A percentile compares a stretch with the other conserved stretches of the same genome.
phyloP scores from a whole-genome alignment of 176 grass and related monocot species.

The Ananas comosus region DNA sequence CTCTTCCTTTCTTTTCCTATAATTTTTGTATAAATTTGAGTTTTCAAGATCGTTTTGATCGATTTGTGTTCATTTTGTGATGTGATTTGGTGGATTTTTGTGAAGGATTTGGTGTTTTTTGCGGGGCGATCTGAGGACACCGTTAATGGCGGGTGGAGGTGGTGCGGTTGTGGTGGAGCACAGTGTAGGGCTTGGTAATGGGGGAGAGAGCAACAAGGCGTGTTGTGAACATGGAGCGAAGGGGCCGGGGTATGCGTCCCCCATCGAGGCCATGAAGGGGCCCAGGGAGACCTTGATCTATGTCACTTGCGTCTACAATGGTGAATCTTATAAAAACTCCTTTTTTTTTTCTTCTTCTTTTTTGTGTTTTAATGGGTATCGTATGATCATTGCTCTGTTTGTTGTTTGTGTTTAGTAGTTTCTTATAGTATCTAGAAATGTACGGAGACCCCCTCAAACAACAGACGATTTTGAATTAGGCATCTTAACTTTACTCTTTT shows the following conservation, averaged over 20 bases:
- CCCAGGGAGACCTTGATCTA: constrained; percentile 74
- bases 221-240: constrained; percentile 5
- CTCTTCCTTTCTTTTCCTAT: no score
- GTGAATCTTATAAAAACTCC: constrained; percentile 17
- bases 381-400: background rate
- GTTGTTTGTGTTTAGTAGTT: background rate
- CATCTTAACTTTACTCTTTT: no score
- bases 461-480: no score
- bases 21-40: no score
- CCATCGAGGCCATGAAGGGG: constrained; percentile 75
- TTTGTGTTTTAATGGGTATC: background rate
- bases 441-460: no score
- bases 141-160: constrained; percentile 29
- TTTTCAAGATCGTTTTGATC: no score
- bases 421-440: no score
- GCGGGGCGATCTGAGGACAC: constrained; percentile 32
- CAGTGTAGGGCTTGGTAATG: background rate
- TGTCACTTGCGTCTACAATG: constrained; percentile 94
- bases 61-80: no score
- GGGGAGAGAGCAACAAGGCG: constrained; percentile 12
- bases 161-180: constrained; percentile 10
- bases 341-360: constrained; percentile 8
- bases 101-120: no score
- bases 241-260: constrained; percentile 77
- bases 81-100: no score